These are phyloP conservation scores for Teunomyces stri DNA, from an alignment of 805 yeast species.

Conservation along the genomic window DNA sequence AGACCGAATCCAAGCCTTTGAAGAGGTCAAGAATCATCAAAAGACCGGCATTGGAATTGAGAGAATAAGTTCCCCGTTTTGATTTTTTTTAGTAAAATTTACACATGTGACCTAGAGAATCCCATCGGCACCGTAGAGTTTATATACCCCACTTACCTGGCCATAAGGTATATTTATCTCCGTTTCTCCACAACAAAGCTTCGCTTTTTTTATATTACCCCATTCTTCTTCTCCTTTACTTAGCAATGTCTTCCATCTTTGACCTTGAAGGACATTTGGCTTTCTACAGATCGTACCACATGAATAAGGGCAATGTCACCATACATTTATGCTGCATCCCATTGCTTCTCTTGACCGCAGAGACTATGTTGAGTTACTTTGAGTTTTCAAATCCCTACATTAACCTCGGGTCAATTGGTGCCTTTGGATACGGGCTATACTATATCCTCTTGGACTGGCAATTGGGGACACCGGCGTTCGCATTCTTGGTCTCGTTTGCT, in stretches of 20 bases:
- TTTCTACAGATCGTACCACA: constrained; percentile 49
- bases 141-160: background rate
- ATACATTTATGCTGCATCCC: constrained; percentile 86
- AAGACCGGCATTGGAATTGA: constrained; percentile 54
- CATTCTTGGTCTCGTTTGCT: constrained; percentile 22
- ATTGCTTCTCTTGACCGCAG: constrained; percentile 56
- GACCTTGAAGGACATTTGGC: constrained; percentile 39
- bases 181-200: no score
- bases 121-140: background rate
- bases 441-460: constrained; percentile 57
- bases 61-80: constrained; percentile 26
- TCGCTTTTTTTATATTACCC: background rate
- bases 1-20: constrained; percentile 22
- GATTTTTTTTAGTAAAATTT: background rate
- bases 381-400: constrained; percentile 21
- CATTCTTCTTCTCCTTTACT: background rate
- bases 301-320: constrained; percentile 57
- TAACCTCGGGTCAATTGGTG: constrained; percentile 48
- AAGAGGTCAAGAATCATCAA: constrained; percentile 45
- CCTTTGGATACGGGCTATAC: constrained; percentile 51
- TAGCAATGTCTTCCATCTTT: constrained; percentile 29
- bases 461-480: constrained; percentile 32
- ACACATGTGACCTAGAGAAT: background rate
- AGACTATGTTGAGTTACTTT: constrained; percentile 28
- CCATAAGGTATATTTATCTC: background rate